Evolutionary conservation across 2,329 filamentous ascomycete genomes (phyloP).

Genomic region (Exophiala calicioides): DNA sequence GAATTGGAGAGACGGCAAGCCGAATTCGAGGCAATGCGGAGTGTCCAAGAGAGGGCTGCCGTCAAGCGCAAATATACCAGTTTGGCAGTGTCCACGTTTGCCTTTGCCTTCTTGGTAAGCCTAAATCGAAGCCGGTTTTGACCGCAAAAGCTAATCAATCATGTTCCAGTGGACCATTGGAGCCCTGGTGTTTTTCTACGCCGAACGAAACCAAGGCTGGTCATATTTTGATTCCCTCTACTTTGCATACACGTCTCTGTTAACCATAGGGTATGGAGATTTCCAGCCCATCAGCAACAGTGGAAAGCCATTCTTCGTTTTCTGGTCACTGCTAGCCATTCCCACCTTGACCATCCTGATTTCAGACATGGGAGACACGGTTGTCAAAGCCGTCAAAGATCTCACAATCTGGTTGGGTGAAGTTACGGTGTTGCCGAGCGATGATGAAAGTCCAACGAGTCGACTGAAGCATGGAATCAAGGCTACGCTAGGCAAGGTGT

Average conservation of each 20-base stretch:
- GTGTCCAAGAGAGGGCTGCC: slow-evolving; percentile 45
- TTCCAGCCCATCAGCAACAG: slow-evolving; percentile 49
- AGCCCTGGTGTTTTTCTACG: slow-evolving; percentile 51
- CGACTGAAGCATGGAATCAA: slow-evolving; percentile 33
- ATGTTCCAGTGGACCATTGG: slow-evolving; percentile 49
- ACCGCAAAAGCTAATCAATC: slow-evolving; percentile 2
- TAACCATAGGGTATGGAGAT: slow-evolving; percentile 60
- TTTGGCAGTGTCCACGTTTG: slow-evolving; percentile 40
- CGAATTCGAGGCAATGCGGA: slow-evolving; percentile 50
- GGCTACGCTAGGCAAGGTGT: slow-evolving; percentile 25
- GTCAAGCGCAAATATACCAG: slow-evolving; percentile 47
- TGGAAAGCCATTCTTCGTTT: slow-evolving; percentile 57
- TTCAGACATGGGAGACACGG: slow-evolving; percentile 55
- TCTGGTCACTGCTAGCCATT: slow-evolving; percentile 58
- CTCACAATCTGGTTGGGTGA: slow-evolving; percentile 58
- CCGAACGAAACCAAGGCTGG: slow-evolving; percentile 51
- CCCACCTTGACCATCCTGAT: slow-evolving; percentile 58
- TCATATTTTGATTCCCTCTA: slow-evolving; percentile 56
- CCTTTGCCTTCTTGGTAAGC: slow-evolving; percentile 37
- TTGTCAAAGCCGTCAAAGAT: slow-evolving; percentile 57
- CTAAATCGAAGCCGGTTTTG: neutral
- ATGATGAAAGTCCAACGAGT: slow-evolving; percentile 41
- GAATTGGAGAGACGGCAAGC: slow-evolving; percentile 33
- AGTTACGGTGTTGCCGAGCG: slow-evolving; percentile 56
- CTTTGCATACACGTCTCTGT: slow-evolving; percentile 54